phyloP scores from a whole-genome alignment of 345 rosid genomes.

The Linum lewisii region DNA sequence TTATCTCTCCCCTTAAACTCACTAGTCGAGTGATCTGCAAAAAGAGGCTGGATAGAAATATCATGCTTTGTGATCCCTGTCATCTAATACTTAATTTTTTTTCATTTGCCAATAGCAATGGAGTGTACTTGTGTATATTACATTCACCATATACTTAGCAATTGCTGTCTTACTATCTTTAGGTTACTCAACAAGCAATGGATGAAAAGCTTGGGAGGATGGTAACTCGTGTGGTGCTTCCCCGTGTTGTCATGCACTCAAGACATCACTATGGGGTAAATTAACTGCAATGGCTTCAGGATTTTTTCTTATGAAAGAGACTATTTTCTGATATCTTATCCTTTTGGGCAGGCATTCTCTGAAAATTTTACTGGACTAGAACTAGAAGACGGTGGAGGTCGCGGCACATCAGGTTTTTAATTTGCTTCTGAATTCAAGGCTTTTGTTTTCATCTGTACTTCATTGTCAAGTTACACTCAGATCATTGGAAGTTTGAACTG shows the following conservation, averaged over 20 bases:
- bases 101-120: no score
- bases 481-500: neutral
- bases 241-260: slow-evolving; percentile 91
- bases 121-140: neutral
- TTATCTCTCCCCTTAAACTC: neutral
- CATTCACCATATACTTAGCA: neutral
- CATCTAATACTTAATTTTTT: neutral
- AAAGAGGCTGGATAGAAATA: neutral
- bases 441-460: neutral
- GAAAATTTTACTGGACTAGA: slow-evolving; percentile 94
- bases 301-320: no score
- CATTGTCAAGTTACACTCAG: neutral
- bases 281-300: neutral
- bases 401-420: slow-evolving; percentile 82
- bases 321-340: slow-evolving; percentile 9
- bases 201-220: slow-evolving; percentile 89
- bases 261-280: slow-evolving; percentile 94
- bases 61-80: neutral
- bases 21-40: neutral
- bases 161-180: neutral
- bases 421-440: neutral
- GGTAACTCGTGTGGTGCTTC: slow-evolving; percentile 95
- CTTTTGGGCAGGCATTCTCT: slow-evolving; percentile 66
- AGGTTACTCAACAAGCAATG: slow-evolving; percentile 85
- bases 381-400: slow-evolving; percentile 99